Percentiles rank a stretch among this genome's conserved stretches.
Conservation (phyloP, 257 asterid genomes). For the Paulownia fortunei region DNA sequence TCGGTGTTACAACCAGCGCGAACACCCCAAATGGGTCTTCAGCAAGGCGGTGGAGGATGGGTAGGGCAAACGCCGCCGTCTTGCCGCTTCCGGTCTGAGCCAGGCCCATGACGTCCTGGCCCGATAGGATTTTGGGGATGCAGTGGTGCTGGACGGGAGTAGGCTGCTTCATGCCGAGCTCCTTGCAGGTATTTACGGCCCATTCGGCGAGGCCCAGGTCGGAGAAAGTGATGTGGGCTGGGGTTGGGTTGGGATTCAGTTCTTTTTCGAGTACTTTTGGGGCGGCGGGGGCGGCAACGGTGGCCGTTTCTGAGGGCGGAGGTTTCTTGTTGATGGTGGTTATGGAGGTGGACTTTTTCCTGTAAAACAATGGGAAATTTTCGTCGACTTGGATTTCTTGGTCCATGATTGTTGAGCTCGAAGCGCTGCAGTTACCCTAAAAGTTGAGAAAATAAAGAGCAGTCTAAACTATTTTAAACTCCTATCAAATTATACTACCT, state of each 20-base stretch:
- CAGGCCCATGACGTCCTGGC: slow-evolving; percentile 85
- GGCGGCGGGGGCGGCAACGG: slow-evolving; percentile 11
- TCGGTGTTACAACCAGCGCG: slow-evolving; percentile 89
- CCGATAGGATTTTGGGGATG: slow-evolving; percentile 82
- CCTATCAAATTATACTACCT: no score
- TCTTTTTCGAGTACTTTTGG: slow-evolving; percentile 53
- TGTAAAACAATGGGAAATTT: slow-evolving; percentile 65
- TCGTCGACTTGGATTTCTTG: slow-evolving; percentile 45
- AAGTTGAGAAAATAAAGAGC: not conserved
- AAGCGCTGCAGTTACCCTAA: not conserved
- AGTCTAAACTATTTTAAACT: not conserved
- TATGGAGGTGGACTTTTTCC: slow-evolving; percentile 28
- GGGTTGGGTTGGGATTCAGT: slow-evolving; percentile 60
- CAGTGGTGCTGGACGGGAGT: slow-evolving; percentile 94
- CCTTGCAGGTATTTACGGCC: slow-evolving; percentile 82
- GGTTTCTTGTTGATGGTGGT: slow-evolving; percentile 17
- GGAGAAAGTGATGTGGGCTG: slow-evolving; percentile 61
- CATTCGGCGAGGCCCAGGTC: slow-evolving; percentile 88
- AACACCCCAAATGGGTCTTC: slow-evolving; percentile 86
- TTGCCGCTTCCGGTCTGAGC: slow-evolving; percentile 98
- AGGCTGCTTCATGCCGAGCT: slow-evolving; percentile 85
- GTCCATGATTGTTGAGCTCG: slow-evolving; percentile 38
- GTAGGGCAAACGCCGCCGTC: slow-evolving; percentile 94
- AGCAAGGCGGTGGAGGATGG: slow-evolving; percentile 78
- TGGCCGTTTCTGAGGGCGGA: slow-evolving; percentile 3